Evolutionary conservation across 1,284 basidiomycete species (phyloP).

Genomic region (Cystobasidium slooffiae): DNA sequence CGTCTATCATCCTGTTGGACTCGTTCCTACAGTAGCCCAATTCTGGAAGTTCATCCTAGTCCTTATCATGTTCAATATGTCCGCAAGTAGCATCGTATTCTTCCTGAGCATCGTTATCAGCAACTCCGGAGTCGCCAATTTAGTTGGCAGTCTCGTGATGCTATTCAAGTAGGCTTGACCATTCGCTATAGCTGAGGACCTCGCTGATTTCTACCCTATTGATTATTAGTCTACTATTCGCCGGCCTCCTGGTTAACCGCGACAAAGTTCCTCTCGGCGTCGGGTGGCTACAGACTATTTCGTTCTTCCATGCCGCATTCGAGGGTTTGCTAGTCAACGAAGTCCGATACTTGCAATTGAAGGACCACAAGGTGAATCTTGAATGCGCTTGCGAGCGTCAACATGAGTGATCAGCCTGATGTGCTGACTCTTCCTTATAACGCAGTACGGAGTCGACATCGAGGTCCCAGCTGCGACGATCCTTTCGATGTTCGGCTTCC

Average conservation of each 20-base stretch:
- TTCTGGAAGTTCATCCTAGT: slow-evolving; percentile 99
- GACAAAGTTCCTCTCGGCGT: slow-evolving; percentile 75
- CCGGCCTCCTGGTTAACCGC: slow-evolving; percentile 91
- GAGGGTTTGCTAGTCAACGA: slow-evolving; percentile 96
- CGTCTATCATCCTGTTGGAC: slow-evolving; percentile 87
- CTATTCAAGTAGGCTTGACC: slow-evolving; percentile 81
- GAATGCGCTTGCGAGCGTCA: neutral
- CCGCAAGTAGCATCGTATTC: slow-evolving; percentile 87
- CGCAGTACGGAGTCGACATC: slow-evolving; percentile 76
- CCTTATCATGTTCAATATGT: slow-evolving; percentile 91
- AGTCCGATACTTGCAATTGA: slow-evolving; percentile 86
- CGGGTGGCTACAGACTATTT: slow-evolving; percentile 84
- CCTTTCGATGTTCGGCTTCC: slow-evolving; percentile 83
- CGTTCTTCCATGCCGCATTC: slow-evolving; percentile 99
- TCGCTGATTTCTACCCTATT: neutral
- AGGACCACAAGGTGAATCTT: slow-evolving; percentile 76
- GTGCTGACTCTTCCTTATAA: neutral
- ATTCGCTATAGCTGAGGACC: neutral
- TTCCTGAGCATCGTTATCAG: slow-evolving; percentile 85
- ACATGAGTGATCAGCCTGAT: neutral
- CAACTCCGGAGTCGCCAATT: slow-evolving; percentile 82
- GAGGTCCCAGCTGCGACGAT: slow-evolving; percentile 94
- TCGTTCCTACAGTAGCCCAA: slow-evolving; percentile 81
- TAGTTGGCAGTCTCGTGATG: slow-evolving; percentile 94
- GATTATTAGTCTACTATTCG: slow-evolving; percentile 78